phyloP scores from a whole-genome alignment of 1,284 basidiomycete species.

The Omphalotus olearius region DNA sequence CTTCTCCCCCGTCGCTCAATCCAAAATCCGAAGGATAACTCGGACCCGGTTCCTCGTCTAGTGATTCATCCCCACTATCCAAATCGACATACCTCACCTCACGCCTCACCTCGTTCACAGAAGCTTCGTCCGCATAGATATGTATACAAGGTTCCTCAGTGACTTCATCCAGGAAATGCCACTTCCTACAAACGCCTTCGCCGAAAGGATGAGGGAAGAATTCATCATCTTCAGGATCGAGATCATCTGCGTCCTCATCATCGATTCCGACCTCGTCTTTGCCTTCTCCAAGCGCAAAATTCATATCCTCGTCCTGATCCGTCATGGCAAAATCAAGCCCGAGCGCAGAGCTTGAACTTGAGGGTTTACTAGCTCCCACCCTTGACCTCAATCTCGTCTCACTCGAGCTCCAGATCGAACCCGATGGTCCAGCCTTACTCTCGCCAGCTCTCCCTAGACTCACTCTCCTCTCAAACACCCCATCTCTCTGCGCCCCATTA shows the following conservation, averaged over 20 bases:
- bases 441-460: neutral
- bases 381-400: constrained; percentile 27
- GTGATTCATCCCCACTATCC: constrained; percentile 14
- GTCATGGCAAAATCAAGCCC: neutral
- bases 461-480: neutral
- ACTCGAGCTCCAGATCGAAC: neutral
- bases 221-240: constrained; percentile 53
- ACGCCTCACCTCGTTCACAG: constrained; percentile 15
- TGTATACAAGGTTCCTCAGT: constrained; percentile 51
- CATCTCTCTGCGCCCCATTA: constrained; percentile 12
- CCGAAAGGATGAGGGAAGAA: constrained; percentile 65
- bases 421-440: neutral
- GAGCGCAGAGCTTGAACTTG: no score
- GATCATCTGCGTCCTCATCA: neutral
- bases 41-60: neutral
- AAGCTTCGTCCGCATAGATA: constrained; percentile 22
- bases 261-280: neutral
- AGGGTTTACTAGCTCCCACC: neutral
- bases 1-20: constrained; percentile 13
- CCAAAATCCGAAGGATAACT: no score
- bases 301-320: constrained; percentile 2
- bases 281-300: neutral
- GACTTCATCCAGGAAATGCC: constrained; percentile 53
- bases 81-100: constrained; percentile 9
- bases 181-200: constrained; percentile 55